Base-by-base conservation (phyloP, 176 grass and related monocot species). In the Pharus latifolius region DNA sequence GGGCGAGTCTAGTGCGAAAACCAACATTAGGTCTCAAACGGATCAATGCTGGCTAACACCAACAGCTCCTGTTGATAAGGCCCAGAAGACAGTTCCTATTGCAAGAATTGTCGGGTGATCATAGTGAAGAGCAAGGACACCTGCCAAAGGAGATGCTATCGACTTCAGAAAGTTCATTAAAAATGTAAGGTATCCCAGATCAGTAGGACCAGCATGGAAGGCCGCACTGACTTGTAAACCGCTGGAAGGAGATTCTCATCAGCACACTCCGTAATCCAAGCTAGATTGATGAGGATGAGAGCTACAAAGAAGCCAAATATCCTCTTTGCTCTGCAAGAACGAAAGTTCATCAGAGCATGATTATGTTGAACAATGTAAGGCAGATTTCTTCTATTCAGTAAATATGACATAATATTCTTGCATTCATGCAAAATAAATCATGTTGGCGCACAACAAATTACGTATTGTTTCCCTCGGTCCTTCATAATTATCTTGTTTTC, bases 141-240 rank as follows among this genome's bases (percentile, higher is more conserved):
- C 90, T 73, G 84, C 90, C 64, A 92, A 53, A 35, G 92, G 92
- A 64, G 88, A 96, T 65, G 85, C 84, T 83, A 83, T 68, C n/a
- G 92, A 84, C 81, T 96, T 90, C 18, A 89, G 48, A 75, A 96
- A 96, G 76, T 89, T 96, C 79, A 87, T 85, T 78, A 83, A 56
- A 45, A 96, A 96, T 35, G 89, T 92, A 50, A 96, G 88, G 73
- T 92, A 96, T 63, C 92, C 92, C 56, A 96, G 88, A 62, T 96
- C 92, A 49, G 86, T 73, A 58, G 92, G 92, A 51, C 88, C 92
- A 54, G 74, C 92, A 68, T 92, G 83, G 75, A 96, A 96, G 45
- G 92, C 73, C 77, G 80, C 83, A 69, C 88, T 96, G 68, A 96
- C 88, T 91, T 96, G 76, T 96, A 96, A 82, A 96, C 92, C 41